These are phyloP conservation scores for Drechslerella dactyloides DNA, from an alignment of 2,329 filamentous ascomycete species.

Conservation along the genomic window DNA sequence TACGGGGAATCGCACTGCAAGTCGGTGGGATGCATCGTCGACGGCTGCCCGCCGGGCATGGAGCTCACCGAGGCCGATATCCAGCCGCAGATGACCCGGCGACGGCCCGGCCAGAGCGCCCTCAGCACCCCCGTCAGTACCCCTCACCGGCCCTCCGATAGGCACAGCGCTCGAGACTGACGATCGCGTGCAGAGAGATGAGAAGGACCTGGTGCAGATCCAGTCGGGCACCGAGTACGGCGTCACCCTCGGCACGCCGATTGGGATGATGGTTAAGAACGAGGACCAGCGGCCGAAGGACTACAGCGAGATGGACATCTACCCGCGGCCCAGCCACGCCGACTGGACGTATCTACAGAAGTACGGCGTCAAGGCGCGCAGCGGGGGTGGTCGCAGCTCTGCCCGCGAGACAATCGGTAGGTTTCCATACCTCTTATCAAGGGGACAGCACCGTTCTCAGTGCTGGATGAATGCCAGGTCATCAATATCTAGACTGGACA, in stretches of 20 bases:
- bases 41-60: slow-evolving; percentile 88
- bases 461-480: no score
- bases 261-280: slow-evolving; percentile 84
- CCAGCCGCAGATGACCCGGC: slow-evolving; percentile 90
- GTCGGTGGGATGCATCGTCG: slow-evolving; percentile 92
- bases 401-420: slow-evolving; percentile 91
- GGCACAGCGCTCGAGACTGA: neutral
- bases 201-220: slow-evolving; percentile 89
- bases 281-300: slow-evolving; percentile 92
- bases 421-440: neutral
- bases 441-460: no score
- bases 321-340: slow-evolving; percentile 88
- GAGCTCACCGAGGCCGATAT: slow-evolving; percentile 83
- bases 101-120: slow-evolving; percentile 84
- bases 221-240: slow-evolving; percentile 92
- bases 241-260: slow-evolving; percentile 86
- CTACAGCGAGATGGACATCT: slow-evolving; percentile 91
- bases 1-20: slow-evolving; percentile 90
- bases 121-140: slow-evolving; percentile 77
- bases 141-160: neutral
- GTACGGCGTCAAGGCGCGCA: slow-evolving; percentile 91
- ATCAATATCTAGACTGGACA: no score
- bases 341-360: slow-evolving; percentile 98
- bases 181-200: slow-evolving; percentile 66
- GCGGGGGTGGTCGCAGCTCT: slow-evolving; percentile 85